phyloP scores from a whole-genome alignment of 2,329 filamentous ascomycete genomes.

The Scedosporium dehoogii region DNA sequence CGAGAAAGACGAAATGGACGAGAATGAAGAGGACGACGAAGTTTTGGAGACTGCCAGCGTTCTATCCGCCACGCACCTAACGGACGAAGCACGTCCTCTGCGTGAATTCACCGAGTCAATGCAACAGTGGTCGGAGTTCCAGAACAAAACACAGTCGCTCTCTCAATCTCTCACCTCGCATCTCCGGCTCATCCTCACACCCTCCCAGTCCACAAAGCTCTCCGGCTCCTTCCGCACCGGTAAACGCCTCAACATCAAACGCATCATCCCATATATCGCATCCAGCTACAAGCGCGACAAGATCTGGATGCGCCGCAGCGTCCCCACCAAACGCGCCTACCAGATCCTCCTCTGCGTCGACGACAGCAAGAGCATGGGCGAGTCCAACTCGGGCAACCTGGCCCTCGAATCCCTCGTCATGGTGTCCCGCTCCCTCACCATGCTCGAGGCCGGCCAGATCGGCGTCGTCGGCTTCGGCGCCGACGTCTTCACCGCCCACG shows the following conservation, averaged over 20 bases:
- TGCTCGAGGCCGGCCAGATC: slow-evolving; percentile 94
- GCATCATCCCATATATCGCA: slow-evolving; percentile 98
- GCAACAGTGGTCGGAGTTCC: slow-evolving; percentile 75
- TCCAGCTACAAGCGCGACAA: slow-evolving; percentile 98
- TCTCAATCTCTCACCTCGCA: slow-evolving; percentile 88
- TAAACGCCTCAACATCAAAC: slow-evolving; percentile 97
- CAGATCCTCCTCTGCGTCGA: slow-evolving; percentile 97
- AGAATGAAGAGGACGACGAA: slow-evolving; percentile 39
- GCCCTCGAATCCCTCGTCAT: slow-evolving; percentile 93
- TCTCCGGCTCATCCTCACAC: slow-evolving; percentile 86
- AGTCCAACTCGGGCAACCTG: slow-evolving; percentile 62
- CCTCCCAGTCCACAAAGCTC: slow-evolving; percentile 90
- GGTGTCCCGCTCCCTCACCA: slow-evolving; percentile 74
- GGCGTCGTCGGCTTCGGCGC: slow-evolving; percentile 83
- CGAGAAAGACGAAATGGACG: slow-evolving; percentile 31
- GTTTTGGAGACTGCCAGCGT: slow-evolving; percentile 49
- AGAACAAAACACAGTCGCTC: slow-evolving; percentile 72
- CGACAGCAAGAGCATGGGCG: slow-evolving; percentile 89
- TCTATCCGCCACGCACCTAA: slow-evolving; percentile 65
- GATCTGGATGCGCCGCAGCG: slow-evolving; percentile 94
- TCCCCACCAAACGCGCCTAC: slow-evolving; percentile 89
- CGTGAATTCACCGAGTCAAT: slow-evolving; percentile 48
- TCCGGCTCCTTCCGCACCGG: slow-evolving; percentile 94
- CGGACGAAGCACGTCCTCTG: slow-evolving; percentile 30
- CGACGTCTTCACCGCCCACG: slow-evolving; percentile 72